Conservation (phyloP, 805 yeast species). For the Sugiyamaella smithiae region DNA sequence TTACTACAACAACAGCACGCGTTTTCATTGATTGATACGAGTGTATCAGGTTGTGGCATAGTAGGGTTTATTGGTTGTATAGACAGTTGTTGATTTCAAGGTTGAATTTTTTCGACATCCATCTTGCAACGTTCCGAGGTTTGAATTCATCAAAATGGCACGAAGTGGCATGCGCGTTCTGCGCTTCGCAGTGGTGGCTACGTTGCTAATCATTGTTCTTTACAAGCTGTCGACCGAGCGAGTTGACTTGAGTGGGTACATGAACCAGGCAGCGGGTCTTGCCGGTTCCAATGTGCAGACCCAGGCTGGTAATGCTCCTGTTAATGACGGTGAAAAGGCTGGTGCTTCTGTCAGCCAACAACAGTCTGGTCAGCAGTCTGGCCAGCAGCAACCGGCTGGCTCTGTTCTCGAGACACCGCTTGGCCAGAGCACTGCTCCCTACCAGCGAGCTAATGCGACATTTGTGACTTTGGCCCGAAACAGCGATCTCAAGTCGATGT, state of each 20-base stretch:
- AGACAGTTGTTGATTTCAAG: too few species aligned
- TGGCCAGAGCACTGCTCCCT: conserved; percentile 16
- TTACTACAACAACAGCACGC: too few species aligned
- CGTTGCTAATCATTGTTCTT: conserved; percentile 32
- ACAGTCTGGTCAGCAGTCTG: neutral
- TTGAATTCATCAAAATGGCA: too few species aligned
- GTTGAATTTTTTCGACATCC: too few species aligned
- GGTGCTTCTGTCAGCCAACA: conserved; percentile 10
- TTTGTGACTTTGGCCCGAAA: conserved; percentile 64
- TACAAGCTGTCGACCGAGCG: conserved; percentile 31
- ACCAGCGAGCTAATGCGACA: conserved; percentile 40
- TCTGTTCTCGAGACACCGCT: conserved; percentile 3
- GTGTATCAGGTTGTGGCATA: too few species aligned
- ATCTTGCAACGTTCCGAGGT: too few species aligned
- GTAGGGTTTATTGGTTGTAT: too few species aligned
- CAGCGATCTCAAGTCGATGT: conserved; percentile 54
- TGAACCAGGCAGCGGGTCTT: conserved; percentile 8
- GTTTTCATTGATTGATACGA: too few species aligned
- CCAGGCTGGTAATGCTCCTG: conserved; percentile 4
- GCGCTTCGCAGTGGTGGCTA: conserved; percentile 35
- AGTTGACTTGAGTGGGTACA: conserved; percentile 27
- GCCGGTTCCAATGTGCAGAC: neutral
- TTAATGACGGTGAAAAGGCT: neutral
- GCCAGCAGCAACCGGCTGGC: neutral
- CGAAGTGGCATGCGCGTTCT: conserved; percentile 35